Base-by-base conservation (phyloP, 2,329 filamentous ascomycete species). In the Didymella pinodella region DNA sequence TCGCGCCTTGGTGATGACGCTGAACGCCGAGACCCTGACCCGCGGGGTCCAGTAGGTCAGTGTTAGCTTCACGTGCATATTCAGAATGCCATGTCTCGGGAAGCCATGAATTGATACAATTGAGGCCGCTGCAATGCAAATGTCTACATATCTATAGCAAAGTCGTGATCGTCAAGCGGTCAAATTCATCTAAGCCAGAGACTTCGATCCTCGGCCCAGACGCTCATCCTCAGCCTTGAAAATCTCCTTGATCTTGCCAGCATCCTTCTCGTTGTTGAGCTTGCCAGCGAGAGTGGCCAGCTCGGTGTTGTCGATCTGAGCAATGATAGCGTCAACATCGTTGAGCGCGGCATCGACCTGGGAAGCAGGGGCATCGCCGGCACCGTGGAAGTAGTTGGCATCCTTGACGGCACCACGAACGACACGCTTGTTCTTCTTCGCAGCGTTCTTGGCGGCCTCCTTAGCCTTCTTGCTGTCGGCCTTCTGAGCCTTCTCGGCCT, bases 361-460 rank as follows among this genome's bases (percentile, higher is more conserved):
- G 11, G 86, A 82, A 14, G 91, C 84, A n/a, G 90, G 85, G 60
- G 93, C 90, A 54, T 88, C 90, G 44, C 85, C 81, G 34, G 76
- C 82, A 20, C 82, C 82, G 57, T 84, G 85, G 78, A 99, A 97
- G 88, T 99, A 99, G 85, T 97, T 97, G 73, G 91, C 93, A 68
- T 99, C 95, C 86, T 99, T 99, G 80, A 94, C 91, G 66, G 91
- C 93, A 63, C 88, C 89, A 80, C 96, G 93, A 71, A 99, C 88
- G 47, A 98, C 90, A 84, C 95, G 92, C 87, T 97, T 97, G 87
- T 99, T 99, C 91, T 99, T 99, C 90, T 99, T 99, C 73, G 95
- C 90, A 14, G 95, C 95, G 75, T 93, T 97, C 88, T 99, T 99
- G 58, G 95, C 95, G 2, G 94, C 94, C 81, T 99, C 95, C 85